These are phyloP conservation scores for Ophiorrhiza pumila DNA, from an alignment of 257 asterid genomes.

Conservation along the genomic window DNA sequence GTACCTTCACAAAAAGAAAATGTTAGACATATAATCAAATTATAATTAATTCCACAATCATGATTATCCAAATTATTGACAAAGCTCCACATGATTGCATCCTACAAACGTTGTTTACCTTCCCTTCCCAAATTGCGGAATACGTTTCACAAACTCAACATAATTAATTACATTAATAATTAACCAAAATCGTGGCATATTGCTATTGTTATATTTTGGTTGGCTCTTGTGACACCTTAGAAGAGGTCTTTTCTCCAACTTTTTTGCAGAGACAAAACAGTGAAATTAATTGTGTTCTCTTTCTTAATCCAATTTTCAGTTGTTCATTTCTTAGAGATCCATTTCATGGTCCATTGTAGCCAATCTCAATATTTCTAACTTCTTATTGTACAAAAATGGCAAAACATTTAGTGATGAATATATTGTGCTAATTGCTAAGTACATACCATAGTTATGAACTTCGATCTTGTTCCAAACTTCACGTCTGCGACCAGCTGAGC, in stretches of 20 bases:
- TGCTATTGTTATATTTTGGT: not conserved
- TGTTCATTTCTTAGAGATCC: not conserved
- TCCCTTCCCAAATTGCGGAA: not conserved
- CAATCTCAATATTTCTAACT: not conserved
- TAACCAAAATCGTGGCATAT: not conserved
- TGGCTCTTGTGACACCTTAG: not conserved
- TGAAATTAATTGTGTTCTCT: not conserved
- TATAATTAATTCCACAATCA: no score
- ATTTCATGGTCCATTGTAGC: not conserved
- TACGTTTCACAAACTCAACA: no score
- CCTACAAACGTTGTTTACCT: not conserved
- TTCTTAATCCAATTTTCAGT: not conserved
- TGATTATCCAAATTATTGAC: not conserved
- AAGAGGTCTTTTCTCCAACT: slow-evolving; percentile 23
- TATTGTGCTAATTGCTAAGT: not conserved
- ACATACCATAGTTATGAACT: no score
- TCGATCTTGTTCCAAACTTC: no score
- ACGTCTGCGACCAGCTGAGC: no score
- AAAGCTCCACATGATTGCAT: not conserved
- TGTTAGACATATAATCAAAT: no score
- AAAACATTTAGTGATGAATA: not conserved
- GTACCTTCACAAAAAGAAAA: no score
- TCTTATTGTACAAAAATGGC: not conserved
- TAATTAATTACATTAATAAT: no score
- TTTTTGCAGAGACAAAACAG: slow-evolving; percentile 14